A percentile compares a stretch with the other conserved stretches of the same genome.
These are phyloP conservation scores for Suillus hirtellus DNA, from an alignment of 768 basidiomycete genomes.

Conservation along the genomic window DNA sequence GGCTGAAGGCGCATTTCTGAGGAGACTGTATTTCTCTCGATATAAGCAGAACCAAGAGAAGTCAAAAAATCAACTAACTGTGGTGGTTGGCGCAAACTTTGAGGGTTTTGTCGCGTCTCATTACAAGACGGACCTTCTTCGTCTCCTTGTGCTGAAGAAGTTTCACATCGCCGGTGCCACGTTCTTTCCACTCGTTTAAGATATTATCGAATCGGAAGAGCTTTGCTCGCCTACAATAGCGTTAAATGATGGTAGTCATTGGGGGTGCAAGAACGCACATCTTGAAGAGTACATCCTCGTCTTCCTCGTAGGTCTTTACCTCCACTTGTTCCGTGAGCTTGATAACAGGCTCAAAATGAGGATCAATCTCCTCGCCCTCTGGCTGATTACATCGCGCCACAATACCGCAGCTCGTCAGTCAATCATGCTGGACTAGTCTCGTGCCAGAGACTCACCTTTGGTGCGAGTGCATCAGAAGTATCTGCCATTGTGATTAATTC, in stretches of 20 bases:
- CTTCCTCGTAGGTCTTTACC: conserved; percentile 93
- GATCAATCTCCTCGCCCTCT: conserved; percentile 78
- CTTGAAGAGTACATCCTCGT: conserved; percentile 93
- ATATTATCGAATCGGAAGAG: conserved; percentile 88
- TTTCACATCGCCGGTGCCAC: conserved; percentile 95
- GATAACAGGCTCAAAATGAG: conserved; percentile 95
- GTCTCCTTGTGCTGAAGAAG: conserved; percentile 87
- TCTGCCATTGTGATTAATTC: conserved; percentile 49
- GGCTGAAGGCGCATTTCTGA: conserved; percentile 92
- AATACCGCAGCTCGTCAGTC: conserved; percentile 2
- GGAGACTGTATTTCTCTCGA: conserved; percentile 54
- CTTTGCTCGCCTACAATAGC: conserved; percentile 81
- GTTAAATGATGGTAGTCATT: conserved; percentile 25
- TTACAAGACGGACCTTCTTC: conserved; percentile 92
- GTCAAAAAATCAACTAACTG: conserved; percentile 49
- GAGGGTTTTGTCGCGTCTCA: conserved; percentile 99
- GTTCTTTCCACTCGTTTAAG: conserved; percentile 94
- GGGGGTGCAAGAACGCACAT: conserved; percentile 61
- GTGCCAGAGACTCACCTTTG: conserved; percentile 56
- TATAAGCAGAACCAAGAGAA: conserved; percentile 11
- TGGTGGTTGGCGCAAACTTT: conserved; percentile 99
- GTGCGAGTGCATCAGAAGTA: conserved; percentile 62
- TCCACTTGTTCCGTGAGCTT: conserved; percentile 95
- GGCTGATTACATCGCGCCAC: conserved; percentile 16
- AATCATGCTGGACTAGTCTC: conserved; percentile 14